phyloP scores from a whole-genome alignment of 2,329 filamentous ascomycete species.

The Colletotrichum eremochloae region DNA sequence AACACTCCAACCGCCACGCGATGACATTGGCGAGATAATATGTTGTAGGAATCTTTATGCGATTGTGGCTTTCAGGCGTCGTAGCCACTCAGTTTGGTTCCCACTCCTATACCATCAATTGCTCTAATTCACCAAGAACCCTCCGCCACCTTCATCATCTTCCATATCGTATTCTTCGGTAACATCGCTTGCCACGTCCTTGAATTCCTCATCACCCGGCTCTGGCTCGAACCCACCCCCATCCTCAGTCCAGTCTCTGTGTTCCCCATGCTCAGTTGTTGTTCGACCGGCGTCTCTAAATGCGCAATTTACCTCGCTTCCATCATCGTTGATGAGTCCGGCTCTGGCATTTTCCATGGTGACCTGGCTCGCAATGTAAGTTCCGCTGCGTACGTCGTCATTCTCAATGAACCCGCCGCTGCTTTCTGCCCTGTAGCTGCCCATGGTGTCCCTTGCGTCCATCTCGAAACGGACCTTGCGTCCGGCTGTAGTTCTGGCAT shows the following conservation, averaged over 20 bases:
- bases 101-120: background rate
- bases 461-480: background rate
- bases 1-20: background rate
- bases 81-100: background rate
- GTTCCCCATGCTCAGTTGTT: background rate
- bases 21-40: background rate
- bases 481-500: background rate
- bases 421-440: background rate
- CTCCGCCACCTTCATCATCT: conserved; percentile 60
- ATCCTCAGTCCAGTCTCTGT: conserved; percentile 31
- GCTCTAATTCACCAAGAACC: conserved; percentile 57
- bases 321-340: conserved; percentile 4
- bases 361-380: background rate
- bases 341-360: background rate
- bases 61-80: background rate
- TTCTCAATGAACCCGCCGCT: background rate
- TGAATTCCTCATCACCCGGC: conserved; percentile 52
- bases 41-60: background rate
- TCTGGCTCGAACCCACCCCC: background rate
- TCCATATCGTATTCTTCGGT: conserved; percentile 60
- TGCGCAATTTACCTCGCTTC: background rate
- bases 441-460: background rate
- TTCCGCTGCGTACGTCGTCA: background rate
- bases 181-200: conserved; percentile 55
- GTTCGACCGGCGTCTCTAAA: background rate